Conservation (phyloP, 2,329 filamentous ascomycete genomes). For the Berkeleyomyces basicola region DNA sequence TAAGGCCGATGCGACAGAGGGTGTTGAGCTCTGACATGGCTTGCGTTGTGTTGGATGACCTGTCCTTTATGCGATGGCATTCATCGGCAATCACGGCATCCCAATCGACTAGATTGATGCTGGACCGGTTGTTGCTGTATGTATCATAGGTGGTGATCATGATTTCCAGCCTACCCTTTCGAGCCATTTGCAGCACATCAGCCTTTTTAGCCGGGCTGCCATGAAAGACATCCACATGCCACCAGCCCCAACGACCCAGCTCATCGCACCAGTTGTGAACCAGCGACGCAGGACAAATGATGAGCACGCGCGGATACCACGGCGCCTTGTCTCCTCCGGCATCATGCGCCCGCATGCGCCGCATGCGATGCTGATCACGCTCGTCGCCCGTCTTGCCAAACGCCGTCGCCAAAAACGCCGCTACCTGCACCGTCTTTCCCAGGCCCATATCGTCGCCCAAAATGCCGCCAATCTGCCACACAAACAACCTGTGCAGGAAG, state of each 20-base stretch:
- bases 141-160: slow-evolving; percentile 91
- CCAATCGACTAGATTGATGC: slow-evolving; percentile 75
- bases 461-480: slow-evolving; percentile 80
- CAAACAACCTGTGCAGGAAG: slow-evolving; percentile 77
- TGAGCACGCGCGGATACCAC: slow-evolving; percentile 47
- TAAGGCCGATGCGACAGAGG: slow-evolving; percentile 80
- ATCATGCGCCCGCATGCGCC: slow-evolving; percentile 52
- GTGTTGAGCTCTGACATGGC: slow-evolving; percentile 85
- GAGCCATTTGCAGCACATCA: slow-evolving; percentile 53
- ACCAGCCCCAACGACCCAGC: slow-evolving; percentile 84
- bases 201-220: slow-evolving; percentile 43
- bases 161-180: slow-evolving; percentile 64
- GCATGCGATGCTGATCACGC: slow-evolving; percentile 70
- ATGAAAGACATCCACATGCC: slow-evolving; percentile 73
- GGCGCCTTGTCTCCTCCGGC: not conserved
- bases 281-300: slow-evolving; percentile 76
- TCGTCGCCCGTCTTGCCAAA: slow-evolving; percentile 92
- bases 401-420: slow-evolving; percentile 74
- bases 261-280: slow-evolving; percentile 88
- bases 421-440: slow-evolving; percentile 93
- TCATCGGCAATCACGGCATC: slow-evolving; percentile 91
- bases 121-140: slow-evolving; percentile 58
- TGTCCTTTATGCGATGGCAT: slow-evolving; percentile 77
- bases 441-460: slow-evolving; percentile 95
- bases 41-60: slow-evolving; percentile 57